Evolutionary conservation across 1,284 basidiomycete genomes (phyloP), one percentile per base, ranked within the genome.

Genomic region (Ganoderma lucidum): DNA sequence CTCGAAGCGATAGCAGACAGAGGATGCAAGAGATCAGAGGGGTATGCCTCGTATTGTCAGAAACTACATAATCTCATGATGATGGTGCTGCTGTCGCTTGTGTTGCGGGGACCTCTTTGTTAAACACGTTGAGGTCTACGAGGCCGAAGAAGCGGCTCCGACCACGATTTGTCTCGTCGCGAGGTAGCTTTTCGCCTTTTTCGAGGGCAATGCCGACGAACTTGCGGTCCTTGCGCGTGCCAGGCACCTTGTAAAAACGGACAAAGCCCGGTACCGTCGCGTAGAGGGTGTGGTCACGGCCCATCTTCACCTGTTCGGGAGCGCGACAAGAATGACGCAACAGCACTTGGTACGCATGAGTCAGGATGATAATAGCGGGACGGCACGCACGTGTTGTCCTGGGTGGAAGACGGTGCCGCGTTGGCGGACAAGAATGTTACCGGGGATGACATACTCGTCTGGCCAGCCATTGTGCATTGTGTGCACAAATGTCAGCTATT

Each of bases 371-470:
- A 58, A 45, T 67, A n/a, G 39, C 12, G 59, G 39, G 14, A 23
- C 6, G 28, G 39, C 39, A 64, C 88, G 69, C 79, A 95, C 96
- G 81, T 98, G 91, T 81, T 96, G 95, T 1, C 96, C 96, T 2
- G 97, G 91, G 78, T 96, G 95, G 82, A 97, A 96, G 65, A 91
- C 85, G 1, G 92, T 91, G 12, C 97, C 97, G 72, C 97, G 88
- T 81, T 98, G 96, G 62, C 96, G 89, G 48, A 98, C 90, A 77
- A 98, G 93, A 75, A 98, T 97, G 82, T 97, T 95, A 61, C 97
- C 96, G 10, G 96, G 94, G 39, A 95, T 88, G 23, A 98, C 96
- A 79, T 87, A 88, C 81, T 98, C 90, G 79, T 97, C 96, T 93
- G 73, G 73, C 23, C 48, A 14, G 48, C 23, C 3, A 23, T 48